These are phyloP conservation scores for Chrysanthemum makinoi DNA, from an alignment of 129 eudicot species.

Conservation along the genomic window DNA sequence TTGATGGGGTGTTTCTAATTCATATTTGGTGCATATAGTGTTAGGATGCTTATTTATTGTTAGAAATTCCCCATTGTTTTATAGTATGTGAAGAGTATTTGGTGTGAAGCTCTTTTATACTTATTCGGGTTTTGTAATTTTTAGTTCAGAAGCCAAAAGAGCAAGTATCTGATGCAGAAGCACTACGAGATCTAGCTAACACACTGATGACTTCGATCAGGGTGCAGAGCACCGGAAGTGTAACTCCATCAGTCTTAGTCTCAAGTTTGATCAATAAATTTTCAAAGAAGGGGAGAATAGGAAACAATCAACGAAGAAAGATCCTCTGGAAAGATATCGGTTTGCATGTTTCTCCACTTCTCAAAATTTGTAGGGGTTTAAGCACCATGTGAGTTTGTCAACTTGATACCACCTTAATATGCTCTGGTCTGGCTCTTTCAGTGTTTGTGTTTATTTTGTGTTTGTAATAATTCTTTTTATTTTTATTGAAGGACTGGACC, in stretches of 20 bases:
- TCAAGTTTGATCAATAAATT: conserved; percentile 35
- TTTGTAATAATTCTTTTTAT: background rate
- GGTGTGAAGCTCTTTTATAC: background rate
- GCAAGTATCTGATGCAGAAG: conserved; percentile 66
- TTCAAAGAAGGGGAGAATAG: conserved; percentile 13
- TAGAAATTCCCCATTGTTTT: background rate
- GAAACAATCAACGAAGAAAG: background rate
- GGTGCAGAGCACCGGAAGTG: conserved; percentile 29
- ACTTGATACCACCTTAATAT: background rate
- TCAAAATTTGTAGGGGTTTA: conserved; percentile 38
- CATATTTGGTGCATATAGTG: background rate
- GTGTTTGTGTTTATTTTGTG: background rate
- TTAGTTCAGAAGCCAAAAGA: conserved; percentile 60
- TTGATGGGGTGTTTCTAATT: background rate
- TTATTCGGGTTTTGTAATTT: conserved; percentile 23
- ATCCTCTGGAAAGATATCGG: conserved; percentile 56
- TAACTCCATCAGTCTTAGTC: conserved; percentile 51
- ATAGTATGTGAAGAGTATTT: background rate
- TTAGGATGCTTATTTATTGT: background rate
- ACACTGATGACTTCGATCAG: conserved; percentile 37
- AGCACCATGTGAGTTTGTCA: conserved; percentile 47
- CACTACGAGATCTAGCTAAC: conserved; percentile 40
- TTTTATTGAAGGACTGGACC: conserved; percentile 50
- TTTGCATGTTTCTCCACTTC: conserved; percentile 35
- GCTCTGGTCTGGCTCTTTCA: background rate